Percentiles rank a stretch among this genome's conserved stretches.
These are phyloP conservation scores for Aechmea fasciata DNA, from an alignment of 176 grass and related monocot species.

Conservation along the genomic window DNA sequence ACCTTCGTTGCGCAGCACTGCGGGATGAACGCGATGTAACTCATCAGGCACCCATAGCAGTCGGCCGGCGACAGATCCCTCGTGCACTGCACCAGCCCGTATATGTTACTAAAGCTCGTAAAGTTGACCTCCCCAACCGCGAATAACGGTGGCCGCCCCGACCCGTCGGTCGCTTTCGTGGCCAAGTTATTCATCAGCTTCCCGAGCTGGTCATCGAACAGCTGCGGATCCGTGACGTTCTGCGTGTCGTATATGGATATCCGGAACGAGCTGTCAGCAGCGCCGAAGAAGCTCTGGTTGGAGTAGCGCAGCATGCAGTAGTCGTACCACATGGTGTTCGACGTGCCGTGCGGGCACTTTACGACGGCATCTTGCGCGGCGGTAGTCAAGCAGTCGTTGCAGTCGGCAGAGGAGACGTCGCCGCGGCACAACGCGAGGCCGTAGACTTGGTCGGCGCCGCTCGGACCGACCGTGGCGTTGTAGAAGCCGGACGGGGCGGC, in stretches of 20 bases:
- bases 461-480: conserved; percentile 11
- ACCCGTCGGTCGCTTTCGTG: not conserved
- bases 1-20: not conserved
- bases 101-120: conserved; percentile 9
- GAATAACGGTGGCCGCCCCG: conserved; percentile 19
- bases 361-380: not conserved
- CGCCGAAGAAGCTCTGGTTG: conserved; percentile 30
- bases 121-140: conserved; percentile 2
- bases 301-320: conserved; percentile 31
- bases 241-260: rapidly evolving
- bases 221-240: conserved; percentile 7
- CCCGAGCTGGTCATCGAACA: conserved; percentile 2
- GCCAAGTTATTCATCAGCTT: conserved; percentile 24
- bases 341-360: conserved; percentile 18
- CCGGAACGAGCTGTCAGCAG: not conserved
- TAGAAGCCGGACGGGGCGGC: conserved; percentile 19
- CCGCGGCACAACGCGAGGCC: conserved; percentile 47
- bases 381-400: conserved; percentile 16
- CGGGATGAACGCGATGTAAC: not conserved
- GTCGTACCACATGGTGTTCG: conserved; percentile 7
- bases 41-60: conserved; percentile 31
- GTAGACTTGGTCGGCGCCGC: conserved; percentile 12
- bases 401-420: conserved; percentile 10
- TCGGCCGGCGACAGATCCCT: conserved; percentile 29
- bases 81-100: conserved; percentile 45